phyloP scores from a whole-genome alignment of 2,329 filamentous ascomycete genomes.

The Colletotrichum australisinense region DNA sequence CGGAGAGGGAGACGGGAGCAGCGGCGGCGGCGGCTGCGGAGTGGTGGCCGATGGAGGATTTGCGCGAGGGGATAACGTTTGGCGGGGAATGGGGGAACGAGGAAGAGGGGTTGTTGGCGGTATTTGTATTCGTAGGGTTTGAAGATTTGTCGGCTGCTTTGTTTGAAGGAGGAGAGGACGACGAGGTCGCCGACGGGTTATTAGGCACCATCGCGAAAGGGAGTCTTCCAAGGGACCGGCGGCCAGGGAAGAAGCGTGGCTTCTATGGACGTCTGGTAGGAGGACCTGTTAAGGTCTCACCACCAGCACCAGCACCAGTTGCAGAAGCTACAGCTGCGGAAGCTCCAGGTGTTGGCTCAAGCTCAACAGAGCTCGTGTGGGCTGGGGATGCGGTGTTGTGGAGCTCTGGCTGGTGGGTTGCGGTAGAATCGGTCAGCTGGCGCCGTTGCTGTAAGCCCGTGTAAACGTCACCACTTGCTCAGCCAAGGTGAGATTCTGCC shows the following conservation, averaged over 20 bases:
- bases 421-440: constrained; percentile 17
- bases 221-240: constrained; percentile 11
- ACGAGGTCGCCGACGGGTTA: background rate
- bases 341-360: constrained; percentile 13
- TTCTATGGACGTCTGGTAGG: constrained; percentile 17
- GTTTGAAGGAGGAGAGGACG: constrained; percentile 17
- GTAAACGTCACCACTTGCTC: constrained; percentile 34
- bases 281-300: constrained; percentile 4
- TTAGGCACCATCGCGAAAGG: constrained; percentile 32
- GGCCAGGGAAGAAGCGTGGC: constrained; percentile 19
- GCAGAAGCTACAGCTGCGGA: background rate
- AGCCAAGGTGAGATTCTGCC: constrained; percentile 20
- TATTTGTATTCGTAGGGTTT: constrained; percentile 34
- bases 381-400: constrained; percentile 5
- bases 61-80: constrained; percentile 78
- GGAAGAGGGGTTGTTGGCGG: background rate
- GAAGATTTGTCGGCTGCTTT: constrained; percentile 24
- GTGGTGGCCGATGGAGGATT: constrained; percentile 67
- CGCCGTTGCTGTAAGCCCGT: constrained; percentile 13
- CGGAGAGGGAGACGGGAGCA: constrained; percentile 31
- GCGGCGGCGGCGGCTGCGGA: constrained; percentile 40
- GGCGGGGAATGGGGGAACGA: constrained; percentile 54
- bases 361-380: constrained; percentile 22
- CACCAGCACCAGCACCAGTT: constrained; percentile 1
- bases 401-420: constrained; percentile 21